These are phyloP conservation scores for Lactifluus subvellereus DNA, from an alignment of 768 basidiomycete species.

Conservation along the genomic window DNA sequence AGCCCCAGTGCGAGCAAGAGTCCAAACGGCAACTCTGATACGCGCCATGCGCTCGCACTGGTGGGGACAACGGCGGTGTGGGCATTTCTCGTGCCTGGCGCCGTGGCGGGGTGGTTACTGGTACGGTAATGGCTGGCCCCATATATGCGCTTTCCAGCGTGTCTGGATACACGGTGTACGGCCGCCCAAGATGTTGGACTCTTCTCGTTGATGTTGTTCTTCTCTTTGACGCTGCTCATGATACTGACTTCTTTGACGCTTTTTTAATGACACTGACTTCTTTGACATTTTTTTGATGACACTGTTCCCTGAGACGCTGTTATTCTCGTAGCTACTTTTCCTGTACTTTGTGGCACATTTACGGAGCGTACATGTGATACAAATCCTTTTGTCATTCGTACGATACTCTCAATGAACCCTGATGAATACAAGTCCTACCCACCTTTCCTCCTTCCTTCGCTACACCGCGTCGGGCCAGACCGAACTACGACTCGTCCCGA, in stretches of 20 bases:
- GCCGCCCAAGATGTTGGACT: background rate
- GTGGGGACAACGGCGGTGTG: background rate
- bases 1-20: background rate
- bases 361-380: background rate
- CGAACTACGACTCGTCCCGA: background rate
- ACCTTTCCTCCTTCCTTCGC: background rate
- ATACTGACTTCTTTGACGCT: too few relatives aligned
- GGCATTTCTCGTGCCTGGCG: background rate
- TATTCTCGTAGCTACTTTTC: background rate
- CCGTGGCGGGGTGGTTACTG: background rate
- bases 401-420: background rate
- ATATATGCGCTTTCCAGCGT: background rate
- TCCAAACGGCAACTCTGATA: background rate
- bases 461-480: background rate
- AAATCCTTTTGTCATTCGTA: background rate
- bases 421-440: background rate
- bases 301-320: background rate
- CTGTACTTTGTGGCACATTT: background rate
- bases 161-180: background rate
- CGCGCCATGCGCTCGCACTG: background rate
- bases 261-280: too few relatives aligned
- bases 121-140: background rate
- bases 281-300: background rate
- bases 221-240: background rate
- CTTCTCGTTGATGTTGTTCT: background rate